Evolutionary conservation across 2,329 filamentous ascomycete species (phyloP).

Genomic region (Chaetomium sp.): DNA sequence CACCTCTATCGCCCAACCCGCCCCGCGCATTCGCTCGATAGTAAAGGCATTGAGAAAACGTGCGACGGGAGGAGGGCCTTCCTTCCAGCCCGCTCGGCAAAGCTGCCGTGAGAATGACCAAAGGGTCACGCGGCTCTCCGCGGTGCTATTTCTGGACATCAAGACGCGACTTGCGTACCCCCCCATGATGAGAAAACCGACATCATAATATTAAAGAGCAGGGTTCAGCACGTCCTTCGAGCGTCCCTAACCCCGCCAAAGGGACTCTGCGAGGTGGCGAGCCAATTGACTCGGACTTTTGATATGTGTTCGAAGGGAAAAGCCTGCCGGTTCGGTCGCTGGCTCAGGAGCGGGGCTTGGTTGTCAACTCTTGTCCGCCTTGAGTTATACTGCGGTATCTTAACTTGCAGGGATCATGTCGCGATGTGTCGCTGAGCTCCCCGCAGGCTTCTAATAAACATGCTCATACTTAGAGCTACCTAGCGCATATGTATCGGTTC

Average conservation of each 20-base stretch:
- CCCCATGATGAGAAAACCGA: slow-evolving; percentile 9
- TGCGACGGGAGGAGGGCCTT: too few species aligned
- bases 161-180: slow-evolving; percentile 4
- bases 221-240: neutral
- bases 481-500: too few species aligned
- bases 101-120: too few species aligned
- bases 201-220: neutral
- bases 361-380: slow-evolving; percentile 8
- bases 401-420: slow-evolving; percentile 16
- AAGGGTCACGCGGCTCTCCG: slow-evolving; percentile 14
- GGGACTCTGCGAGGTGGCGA: neutral
- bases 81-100: too few species aligned
- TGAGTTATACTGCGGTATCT: slow-evolving; percentile 15
- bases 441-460: too few species aligned
- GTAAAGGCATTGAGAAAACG: too few species aligned
- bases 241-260: neutral
- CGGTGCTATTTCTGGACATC: slow-evolving; percentile 20
- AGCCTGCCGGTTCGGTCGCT: neutral
- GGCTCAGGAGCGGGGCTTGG: neutral
- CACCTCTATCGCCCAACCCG: too few species aligned
- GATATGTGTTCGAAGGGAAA: neutral
- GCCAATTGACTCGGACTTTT: neutral
- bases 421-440: slow-evolving; percentile 1
- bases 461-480: too few species aligned
- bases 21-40: too few species aligned